These are phyloP conservation scores for Blastocystis sp. DNA, from an alignment of 352 stramenopile species.

Conservation along the genomic window DNA sequence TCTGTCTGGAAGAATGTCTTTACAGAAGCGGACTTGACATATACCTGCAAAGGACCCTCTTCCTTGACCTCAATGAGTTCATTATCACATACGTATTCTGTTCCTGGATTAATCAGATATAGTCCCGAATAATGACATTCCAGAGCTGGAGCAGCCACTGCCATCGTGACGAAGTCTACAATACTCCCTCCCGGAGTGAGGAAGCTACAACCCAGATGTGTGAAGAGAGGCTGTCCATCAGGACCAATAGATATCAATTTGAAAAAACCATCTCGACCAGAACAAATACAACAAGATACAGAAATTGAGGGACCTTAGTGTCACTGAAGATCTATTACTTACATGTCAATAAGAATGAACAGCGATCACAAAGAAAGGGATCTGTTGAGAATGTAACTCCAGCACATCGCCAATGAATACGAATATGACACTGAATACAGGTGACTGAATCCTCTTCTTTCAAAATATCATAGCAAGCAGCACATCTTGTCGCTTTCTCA, in stretches of 20 bases:
- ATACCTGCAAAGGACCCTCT: not conserved
- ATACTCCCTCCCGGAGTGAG: conserved; percentile 6
- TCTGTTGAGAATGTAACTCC: not conserved
- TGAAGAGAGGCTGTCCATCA: not conserved
- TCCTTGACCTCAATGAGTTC: not conserved
- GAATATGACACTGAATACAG: not conserved
- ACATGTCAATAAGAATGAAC: not conserved
- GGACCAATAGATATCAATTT: not conserved
- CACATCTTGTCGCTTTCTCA: too few relatives aligned
- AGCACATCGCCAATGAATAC: not conserved
- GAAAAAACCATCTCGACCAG: conserved; percentile 26
- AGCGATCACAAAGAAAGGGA: conserved; percentile 36
- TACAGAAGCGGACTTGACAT: not conserved
- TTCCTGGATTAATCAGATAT: not conserved
- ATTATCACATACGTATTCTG: too few relatives aligned
- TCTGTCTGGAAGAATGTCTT: not conserved
- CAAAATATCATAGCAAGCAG: too few relatives aligned
- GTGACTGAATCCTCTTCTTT: not conserved
- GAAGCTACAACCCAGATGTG: conserved; percentile 15
- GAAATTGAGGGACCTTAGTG: not conserved
- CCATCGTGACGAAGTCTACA: not conserved
- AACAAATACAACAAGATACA: conserved; percentile 28
- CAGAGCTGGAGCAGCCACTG: not conserved
- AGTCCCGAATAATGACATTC: not conserved
- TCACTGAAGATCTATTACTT: not conserved